Evolutionary conservation across 352 stramenopile species (phyloP).

Genomic region (Phytopythium chamaehyphon): DNA sequence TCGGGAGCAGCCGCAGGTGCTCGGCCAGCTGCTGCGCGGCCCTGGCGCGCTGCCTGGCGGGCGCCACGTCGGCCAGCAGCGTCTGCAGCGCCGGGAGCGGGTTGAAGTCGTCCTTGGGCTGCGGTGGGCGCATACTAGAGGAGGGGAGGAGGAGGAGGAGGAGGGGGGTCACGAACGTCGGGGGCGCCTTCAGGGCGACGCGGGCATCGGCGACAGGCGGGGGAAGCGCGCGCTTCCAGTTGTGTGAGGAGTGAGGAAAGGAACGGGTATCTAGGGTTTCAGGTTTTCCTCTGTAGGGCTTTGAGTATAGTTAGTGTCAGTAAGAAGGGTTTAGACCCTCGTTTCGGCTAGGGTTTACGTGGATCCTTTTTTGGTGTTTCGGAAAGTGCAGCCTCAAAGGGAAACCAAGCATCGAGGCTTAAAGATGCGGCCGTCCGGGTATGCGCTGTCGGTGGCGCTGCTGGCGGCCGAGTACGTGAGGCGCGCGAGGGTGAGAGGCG

Average conservation of each 20-base stretch:
- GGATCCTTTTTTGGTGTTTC: no score
- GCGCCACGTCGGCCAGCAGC: constrained; percentile 31
- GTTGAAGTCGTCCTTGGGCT: constrained; percentile 17
- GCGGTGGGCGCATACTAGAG: constrained; percentile 1
- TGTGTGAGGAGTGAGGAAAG: neutral
- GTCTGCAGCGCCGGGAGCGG: constrained; percentile 39
- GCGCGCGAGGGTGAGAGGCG: constrained; percentile 25
- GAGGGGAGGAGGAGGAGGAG: neutral
- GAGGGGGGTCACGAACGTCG: neutral
- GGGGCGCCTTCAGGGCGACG: constrained; percentile 16
- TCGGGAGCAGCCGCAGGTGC: constrained; percentile 23
- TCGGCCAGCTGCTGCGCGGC: constrained; percentile 42
- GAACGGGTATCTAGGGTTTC: neutral
- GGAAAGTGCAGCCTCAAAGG: no score
- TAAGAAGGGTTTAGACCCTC: no score
- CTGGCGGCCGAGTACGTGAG: constrained; percentile 46
- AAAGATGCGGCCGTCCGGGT: constrained; percentile 16
- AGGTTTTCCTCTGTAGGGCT: no score
- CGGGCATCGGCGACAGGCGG: constrained; percentile 21
- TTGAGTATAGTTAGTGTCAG: no score
- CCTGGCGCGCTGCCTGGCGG: constrained; percentile 33
- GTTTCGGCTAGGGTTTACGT: no score
- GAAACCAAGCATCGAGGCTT: no score
- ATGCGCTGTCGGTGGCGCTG: constrained; percentile 45
- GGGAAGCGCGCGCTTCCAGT: neutral